phyloP scores from a whole-genome alignment of 257 asterid genomes.

The Perilla frutescens region DNA sequence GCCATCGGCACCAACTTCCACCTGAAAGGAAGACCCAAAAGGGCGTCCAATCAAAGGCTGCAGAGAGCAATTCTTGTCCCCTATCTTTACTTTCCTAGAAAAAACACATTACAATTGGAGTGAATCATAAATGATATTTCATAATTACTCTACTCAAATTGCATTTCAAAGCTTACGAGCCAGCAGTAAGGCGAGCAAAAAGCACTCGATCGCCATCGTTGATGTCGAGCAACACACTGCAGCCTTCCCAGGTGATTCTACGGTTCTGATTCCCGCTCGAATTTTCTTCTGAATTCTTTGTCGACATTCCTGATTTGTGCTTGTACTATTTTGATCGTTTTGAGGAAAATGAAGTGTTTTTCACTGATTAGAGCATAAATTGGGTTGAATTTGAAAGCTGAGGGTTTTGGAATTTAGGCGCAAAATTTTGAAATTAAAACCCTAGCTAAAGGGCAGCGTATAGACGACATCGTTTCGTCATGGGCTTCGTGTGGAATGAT shows the following conservation, averaged over 20 bases:
- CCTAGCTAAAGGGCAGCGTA: conserved; percentile 31
- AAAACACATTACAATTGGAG: conserved; percentile 11
- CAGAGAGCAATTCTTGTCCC: conserved; percentile 74
- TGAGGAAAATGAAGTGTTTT: neutral
- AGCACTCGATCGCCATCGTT: conserved; percentile 93
- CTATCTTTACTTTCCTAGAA: conserved; percentile 79
- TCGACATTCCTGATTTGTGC: conserved; percentile 45
- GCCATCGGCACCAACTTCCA: conserved; percentile 74
- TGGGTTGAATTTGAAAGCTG: neutral
- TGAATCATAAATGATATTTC: neutral
- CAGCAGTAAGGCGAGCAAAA: conserved; percentile 86
- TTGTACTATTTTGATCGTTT: conserved; percentile 1
- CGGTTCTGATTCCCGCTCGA: conserved; percentile 40
- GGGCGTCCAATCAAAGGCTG: conserved; percentile 88
- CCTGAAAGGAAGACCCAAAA: conserved; percentile 81
- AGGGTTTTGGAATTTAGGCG: conserved; percentile 38
- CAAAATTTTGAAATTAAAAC: conserved; percentile 36
- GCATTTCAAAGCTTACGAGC: conserved; percentile 65
- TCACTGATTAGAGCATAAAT: conserved; percentile 9
- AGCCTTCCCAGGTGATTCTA: conserved; percentile 92
- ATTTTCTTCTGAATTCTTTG: conserved; percentile 37
- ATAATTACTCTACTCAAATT: neutral
- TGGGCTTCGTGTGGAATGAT: neutral
- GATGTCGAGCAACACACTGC: conserved; percentile 94
- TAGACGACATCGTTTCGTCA: conserved; percentile 20